Conservation (phyloP, 176 grass and related monocot species). For the Oryza brachyantha region DNA sequence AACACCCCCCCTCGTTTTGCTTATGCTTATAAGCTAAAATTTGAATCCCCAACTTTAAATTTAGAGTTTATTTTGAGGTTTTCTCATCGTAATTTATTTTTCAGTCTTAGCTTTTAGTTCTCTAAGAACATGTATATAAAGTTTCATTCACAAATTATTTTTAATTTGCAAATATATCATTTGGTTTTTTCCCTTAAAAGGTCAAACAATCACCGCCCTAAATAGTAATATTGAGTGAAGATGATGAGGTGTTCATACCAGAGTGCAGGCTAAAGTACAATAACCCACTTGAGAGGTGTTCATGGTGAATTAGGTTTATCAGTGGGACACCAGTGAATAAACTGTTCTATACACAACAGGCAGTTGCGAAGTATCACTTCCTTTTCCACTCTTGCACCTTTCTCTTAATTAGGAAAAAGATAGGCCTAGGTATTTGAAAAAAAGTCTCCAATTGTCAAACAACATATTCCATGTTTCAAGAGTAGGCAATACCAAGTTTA, state of each 20-base stretch:
- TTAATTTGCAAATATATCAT: no score
- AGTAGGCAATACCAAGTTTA: slow-evolving; percentile 27
- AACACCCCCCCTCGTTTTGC: no score
- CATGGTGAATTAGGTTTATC: neutral
- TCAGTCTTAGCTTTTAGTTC: no score
- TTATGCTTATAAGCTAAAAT: no score
- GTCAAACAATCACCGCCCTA: no score
- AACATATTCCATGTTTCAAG: neutral
- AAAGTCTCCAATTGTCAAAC: neutral
- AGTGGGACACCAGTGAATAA: slow-evolving; percentile 10
- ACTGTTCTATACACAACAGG: neutral
- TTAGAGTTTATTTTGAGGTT: no score
- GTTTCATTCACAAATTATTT: no score
- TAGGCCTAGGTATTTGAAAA: slow-evolving; percentile 1
- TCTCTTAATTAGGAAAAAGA: slow-evolving; percentile 19
- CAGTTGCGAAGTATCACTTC: neutral
- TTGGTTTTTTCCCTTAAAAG: no score
- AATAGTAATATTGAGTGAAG: neutral
- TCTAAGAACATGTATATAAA: no score
- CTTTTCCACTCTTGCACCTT: slow-evolving; percentile 4
- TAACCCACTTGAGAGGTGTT: neutral
- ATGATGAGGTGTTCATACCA: neutral
- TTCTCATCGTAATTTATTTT: no score
- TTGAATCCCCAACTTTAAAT: no score
- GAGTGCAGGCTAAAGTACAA: neutral